phyloP scores from a whole-genome alignment of 257 asterid species.

The Solanum chmielewskii region DNA sequence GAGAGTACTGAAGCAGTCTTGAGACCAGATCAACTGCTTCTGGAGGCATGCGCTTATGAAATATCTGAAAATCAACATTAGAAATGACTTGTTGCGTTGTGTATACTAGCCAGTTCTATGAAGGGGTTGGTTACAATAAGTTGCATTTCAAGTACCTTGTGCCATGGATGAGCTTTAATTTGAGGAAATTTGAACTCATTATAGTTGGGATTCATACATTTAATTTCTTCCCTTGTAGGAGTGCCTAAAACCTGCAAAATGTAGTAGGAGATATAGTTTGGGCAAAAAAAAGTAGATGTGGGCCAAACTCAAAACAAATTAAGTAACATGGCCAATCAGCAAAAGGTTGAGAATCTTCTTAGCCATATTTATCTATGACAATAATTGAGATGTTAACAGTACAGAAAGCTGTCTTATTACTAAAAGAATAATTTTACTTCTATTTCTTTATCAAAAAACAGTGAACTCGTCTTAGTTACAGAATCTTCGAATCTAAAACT shows the following conservation, averaged over 20 bases:
- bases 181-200: slow-evolving; percentile 51
- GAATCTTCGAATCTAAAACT: not conserved
- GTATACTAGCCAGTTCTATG: not conserved
- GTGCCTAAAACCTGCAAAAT: slow-evolving; percentile 46
- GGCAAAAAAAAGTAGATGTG: not conserved
- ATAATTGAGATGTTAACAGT: not conserved
- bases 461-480: not conserved
- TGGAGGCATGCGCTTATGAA: slow-evolving; percentile 54
- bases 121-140: not conserved
- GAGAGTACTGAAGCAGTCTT: slow-evolving; percentile 51
- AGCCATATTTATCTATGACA: not conserved
- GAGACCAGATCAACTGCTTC: slow-evolving; percentile 61
- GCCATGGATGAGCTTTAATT: slow-evolving; percentile 65
- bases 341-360: not conserved
- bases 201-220: slow-evolving; percentile 60
- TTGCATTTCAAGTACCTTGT: slow-evolving; percentile 24
- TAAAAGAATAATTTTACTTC: not conserved
- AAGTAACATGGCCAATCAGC: not conserved
- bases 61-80: slow-evolving; percentile 22
- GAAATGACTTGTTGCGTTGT: not conserved
- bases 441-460: not conserved
- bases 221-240: slow-evolving; percentile 57
- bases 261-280: not conserved
- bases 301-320: not conserved
- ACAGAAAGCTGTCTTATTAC: not conserved